phyloP scores from a whole-genome alignment of 305 asterid species.

The Coffea humblotiana region DNA sequence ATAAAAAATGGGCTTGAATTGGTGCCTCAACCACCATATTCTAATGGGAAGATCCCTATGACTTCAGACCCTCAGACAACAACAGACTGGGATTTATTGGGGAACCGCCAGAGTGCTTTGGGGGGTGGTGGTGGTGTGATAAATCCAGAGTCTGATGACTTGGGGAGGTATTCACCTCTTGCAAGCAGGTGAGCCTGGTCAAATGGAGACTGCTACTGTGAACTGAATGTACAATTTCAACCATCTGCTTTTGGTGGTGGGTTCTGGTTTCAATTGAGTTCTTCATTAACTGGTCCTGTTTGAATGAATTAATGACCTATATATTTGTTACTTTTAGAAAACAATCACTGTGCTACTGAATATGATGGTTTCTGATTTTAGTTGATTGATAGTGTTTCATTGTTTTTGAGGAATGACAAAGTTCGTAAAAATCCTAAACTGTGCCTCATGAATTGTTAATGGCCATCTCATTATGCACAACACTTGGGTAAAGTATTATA shows the following conservation, averaged over 20 bases:
- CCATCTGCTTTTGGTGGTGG: slow-evolving; percentile 49
- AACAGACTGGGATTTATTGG: slow-evolving; percentile 56
- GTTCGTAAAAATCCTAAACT: not conserved
- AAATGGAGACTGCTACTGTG: slow-evolving; percentile 53
- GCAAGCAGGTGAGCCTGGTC: slow-evolving; percentile 80
- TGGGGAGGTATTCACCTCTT: slow-evolving; percentile 64
- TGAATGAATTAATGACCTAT: slow-evolving; percentile 19
- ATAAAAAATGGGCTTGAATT: slow-evolving; percentile 76
- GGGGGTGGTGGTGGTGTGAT: slow-evolving; percentile 39
- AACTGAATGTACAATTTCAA: slow-evolving; percentile 52
- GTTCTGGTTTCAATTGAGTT: slow-evolving; percentile 42
- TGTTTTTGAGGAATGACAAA: not conserved
- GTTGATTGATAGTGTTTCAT: not conserved
- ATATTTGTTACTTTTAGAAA: slow-evolving; percentile 11
- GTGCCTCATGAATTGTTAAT: not conserved
- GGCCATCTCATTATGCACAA: not conserved
- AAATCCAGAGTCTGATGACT: slow-evolving; percentile 56
- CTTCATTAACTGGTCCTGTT: slow-evolving; percentile 29
- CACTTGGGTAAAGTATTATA: not conserved
- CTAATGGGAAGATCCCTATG: slow-evolving; percentile 53
- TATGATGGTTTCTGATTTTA: slow-evolving; percentile 2
- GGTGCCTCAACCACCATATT: slow-evolving; percentile 67
- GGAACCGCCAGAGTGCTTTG: slow-evolving; percentile 55
- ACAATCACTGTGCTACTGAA: slow-evolving; percentile 10
- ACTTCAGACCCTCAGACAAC: slow-evolving; percentile 59